Conservation (phyloP, 2,329 filamentous ascomycete species). For the Sphaerostilbella broomeana region DNA sequence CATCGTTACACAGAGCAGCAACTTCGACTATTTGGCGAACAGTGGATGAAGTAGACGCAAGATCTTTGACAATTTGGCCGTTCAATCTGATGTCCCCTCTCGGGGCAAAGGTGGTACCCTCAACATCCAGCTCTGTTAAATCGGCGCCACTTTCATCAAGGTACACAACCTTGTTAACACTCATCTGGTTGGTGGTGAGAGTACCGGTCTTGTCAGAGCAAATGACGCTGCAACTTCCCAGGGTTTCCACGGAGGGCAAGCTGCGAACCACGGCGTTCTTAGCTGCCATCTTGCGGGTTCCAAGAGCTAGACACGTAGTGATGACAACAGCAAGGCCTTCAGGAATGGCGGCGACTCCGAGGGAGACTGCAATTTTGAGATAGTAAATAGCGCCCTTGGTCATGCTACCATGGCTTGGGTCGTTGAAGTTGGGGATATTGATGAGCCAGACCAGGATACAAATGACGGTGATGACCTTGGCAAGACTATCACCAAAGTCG, state of each 20-base stretch:
- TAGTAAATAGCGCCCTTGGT: constrained; percentile 98
- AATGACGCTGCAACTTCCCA: constrained; percentile 98
- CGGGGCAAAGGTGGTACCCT: constrained; percentile 88
- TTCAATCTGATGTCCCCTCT: constrained; percentile 64
- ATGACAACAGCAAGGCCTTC: constrained; percentile 97
- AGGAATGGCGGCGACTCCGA: constrained; percentile 95
- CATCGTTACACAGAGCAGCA: constrained; percentile 79
- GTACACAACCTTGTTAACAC: constrained; percentile 86
- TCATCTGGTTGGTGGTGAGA: constrained; percentile 98
- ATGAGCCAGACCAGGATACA: constrained; percentile 97
- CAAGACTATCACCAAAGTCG: constrained; percentile 90
- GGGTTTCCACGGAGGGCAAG: constrained; percentile 90
- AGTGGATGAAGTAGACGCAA: constrained; percentile 66
- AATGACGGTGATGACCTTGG: constrained; percentile 97
- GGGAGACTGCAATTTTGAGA: constrained; percentile 96
- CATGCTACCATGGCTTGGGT: constrained; percentile 88
- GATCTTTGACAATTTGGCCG: constrained; percentile 61
- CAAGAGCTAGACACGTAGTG: constrained; percentile 93
- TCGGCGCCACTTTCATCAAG: constrained; percentile 66
- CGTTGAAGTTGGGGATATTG: constrained; percentile 95
- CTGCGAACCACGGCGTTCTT: constrained; percentile 97
- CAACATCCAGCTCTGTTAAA: constrained; percentile 80
- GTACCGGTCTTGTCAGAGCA: constrained; percentile 99
- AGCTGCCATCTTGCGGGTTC: constrained; percentile 96
- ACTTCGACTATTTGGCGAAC: constrained; percentile 70